These are phyloP conservation scores for Mycena metata DNA, from an alignment of 768 basidiomycete species.

Conservation along the genomic window DNA sequence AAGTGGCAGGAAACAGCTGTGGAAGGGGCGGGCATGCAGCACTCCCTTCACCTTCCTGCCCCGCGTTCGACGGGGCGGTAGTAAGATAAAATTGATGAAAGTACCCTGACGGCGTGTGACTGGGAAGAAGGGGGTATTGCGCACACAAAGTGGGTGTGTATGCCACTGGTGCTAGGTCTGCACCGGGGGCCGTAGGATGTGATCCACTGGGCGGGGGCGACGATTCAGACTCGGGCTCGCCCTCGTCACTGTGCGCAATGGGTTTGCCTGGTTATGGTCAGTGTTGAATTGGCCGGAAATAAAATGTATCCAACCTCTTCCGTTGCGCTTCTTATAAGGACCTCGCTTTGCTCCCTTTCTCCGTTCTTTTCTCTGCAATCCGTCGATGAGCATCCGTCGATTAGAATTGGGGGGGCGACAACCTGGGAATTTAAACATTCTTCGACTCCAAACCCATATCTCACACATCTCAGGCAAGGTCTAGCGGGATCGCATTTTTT, in stretches of 20 bases:
- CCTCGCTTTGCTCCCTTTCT: slow-evolving; percentile 75
- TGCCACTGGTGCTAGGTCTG: slow-evolving; percentile 2
- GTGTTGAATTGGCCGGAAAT: background rate
- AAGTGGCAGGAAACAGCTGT: slow-evolving; percentile 22
- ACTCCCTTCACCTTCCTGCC: slow-evolving; percentile 6
- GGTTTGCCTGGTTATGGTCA: slow-evolving; percentile 16
- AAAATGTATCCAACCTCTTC: slow-evolving; percentile 56
- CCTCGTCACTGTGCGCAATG: background rate
- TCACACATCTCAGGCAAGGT: slow-evolving; percentile 93
- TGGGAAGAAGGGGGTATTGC: slow-evolving; percentile 5
- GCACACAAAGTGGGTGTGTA: slow-evolving; percentile 10
- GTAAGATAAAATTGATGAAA: slow-evolving; percentile 16
- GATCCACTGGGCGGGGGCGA: background rate
- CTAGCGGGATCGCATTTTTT: slow-evolving; percentile 92
- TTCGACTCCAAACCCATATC: slow-evolving; percentile 77
- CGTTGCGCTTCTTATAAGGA: slow-evolving; percentile 79
- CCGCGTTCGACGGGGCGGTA: background rate
- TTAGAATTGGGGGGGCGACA: background rate
- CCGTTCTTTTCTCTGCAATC: slow-evolving; percentile 67
- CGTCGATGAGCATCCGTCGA: slow-evolving; percentile 47
- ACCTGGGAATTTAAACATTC: slow-evolving; percentile 83
- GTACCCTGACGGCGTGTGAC: slow-evolving; percentile 16
- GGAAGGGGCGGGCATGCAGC: background rate
- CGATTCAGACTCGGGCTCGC: background rate
- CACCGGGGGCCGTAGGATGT: background rate